Percentiles rank a stretch among this genome's conserved stretches.
Conservation (phyloP, 176 grass and related monocot genomes). For the Otatea glauca region DNA sequence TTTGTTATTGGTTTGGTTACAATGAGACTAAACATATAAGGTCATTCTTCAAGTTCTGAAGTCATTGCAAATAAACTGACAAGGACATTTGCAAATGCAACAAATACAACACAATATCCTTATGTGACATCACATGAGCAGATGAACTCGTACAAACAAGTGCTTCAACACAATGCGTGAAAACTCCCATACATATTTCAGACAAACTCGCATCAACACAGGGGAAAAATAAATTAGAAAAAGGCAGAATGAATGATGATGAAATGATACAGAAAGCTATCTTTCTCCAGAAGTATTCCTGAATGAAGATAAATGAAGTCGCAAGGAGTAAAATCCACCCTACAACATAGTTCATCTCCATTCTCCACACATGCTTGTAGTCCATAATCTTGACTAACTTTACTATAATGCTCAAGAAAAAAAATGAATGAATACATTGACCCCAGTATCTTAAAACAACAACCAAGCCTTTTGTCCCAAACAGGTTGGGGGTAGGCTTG, state of each 20-base stretch:
- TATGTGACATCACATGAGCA: conserved; percentile 6
- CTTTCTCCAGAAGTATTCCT: background rate
- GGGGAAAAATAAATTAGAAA: background rate
- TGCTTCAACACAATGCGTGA: conserved; percentile 16
- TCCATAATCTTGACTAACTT: conserved; percentile 23
- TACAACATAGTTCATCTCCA: conserved; percentile 23
- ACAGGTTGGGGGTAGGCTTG: too few relatives aligned
- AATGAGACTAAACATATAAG: conserved; percentile 6
- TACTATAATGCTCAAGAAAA: conserved; percentile 23
- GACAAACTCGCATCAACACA: background rate
- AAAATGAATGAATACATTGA: background rate
- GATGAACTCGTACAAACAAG: background rate
- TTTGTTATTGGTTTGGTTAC: background rate
- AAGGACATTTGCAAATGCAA: conserved; percentile 19
- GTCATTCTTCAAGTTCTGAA: conserved; percentile 27
- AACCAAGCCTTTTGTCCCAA: too few relatives aligned
- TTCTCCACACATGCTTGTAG: background rate
- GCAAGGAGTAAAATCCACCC: conserved; percentile 23
- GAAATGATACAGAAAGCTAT: conserved; percentile 3
- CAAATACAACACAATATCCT: background rate
- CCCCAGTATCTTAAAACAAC: background rate
- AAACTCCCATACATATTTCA: background rate
- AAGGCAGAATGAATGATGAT: background rate
- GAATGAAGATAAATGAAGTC: conserved; percentile 1
- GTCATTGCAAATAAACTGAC: conserved; percentile 6